Evolutionary conservation across 2,329 filamentous ascomycete genomes (phyloP).

Genomic region (Cephalotrichum gorgonifer): DNA sequence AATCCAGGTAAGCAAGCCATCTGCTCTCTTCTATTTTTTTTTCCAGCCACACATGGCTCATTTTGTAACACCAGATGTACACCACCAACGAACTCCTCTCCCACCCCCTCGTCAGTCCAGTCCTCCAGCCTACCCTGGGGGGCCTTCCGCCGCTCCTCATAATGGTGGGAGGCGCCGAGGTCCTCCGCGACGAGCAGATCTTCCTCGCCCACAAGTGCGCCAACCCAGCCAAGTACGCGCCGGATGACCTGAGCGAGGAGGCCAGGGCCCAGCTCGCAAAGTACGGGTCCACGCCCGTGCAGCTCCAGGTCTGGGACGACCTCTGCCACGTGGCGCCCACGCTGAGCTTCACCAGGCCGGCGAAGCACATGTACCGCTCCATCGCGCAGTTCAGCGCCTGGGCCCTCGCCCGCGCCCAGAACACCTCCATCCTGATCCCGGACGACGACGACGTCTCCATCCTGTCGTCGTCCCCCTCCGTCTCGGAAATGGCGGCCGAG

Average conservation of each 20-base stretch:
- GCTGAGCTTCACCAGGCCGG: constrained; percentile 89
- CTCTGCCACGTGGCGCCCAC: constrained; percentile 88
- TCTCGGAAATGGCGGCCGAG: constrained; percentile 10
- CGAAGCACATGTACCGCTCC: constrained; percentile 90
- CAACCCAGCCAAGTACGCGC: constrained; percentile 67
- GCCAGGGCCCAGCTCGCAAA: constrained; percentile 49
- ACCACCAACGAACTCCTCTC: constrained; percentile 75
- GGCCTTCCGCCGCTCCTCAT: constrained; percentile 83
- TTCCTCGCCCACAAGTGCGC: constrained; percentile 93
- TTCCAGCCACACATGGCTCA: not conserved
- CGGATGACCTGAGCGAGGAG: constrained; percentile 51
- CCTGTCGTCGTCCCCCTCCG: constrained; percentile 50
- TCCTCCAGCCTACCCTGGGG: constrained; percentile 79
- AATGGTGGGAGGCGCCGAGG: constrained; percentile 77
- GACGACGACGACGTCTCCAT: constrained; percentile 70
- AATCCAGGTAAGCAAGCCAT: constrained; percentile 57
- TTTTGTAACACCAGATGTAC: constrained; percentile 45
- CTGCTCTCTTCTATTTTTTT: not conserved
- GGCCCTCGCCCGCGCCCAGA: constrained; percentile 75
- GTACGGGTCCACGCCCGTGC: constrained; percentile 79
- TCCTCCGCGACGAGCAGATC: constrained; percentile 88
- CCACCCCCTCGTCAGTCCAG: constrained; percentile 83
- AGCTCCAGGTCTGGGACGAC: constrained; percentile 93
- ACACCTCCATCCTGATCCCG: constrained; percentile 67
- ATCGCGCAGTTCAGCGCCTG: constrained; percentile 90